Percentiles rank a stretch among this genome's conserved stretches.
Conservation (phyloP, 2,329 filamentous ascomycete genomes). For the Hypoxylon sp. region DNA sequence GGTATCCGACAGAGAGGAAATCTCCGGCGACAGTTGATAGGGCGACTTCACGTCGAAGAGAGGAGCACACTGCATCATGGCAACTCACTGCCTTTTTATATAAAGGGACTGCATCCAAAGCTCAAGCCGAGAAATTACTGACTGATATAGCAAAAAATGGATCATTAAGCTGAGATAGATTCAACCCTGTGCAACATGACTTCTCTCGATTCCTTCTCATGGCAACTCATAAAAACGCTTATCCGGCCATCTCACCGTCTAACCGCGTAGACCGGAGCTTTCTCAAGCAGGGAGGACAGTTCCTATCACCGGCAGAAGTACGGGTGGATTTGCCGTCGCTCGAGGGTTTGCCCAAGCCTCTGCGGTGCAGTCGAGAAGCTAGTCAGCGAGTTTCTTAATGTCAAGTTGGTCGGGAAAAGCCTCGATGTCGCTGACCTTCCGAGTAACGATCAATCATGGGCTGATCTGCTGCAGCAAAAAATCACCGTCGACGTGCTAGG, state of each 20-base stretch:
- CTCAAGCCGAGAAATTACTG: background rate
- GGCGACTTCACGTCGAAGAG: background rate
- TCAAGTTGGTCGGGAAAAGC: background rate
- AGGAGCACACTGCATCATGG: background rate
- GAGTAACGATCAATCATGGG: background rate
- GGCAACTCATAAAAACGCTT: background rate
- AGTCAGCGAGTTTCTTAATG: background rate
- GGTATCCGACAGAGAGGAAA: background rate
- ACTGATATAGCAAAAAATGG: background rate
- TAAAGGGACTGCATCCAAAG: background rate
- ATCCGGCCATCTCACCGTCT: background rate
- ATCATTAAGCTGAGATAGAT: background rate
- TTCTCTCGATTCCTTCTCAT: conserved; percentile 2
- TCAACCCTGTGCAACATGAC: background rate
- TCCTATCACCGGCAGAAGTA: background rate
- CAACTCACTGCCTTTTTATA: background rate
- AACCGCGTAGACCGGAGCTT: background rate
- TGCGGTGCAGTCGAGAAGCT: background rate
- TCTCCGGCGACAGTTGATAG: background rate
- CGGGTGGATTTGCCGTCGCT: background rate
- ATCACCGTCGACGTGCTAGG: background rate
- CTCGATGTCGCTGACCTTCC: background rate
- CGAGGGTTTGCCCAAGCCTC: conserved; percentile 1
- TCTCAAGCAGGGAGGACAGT: background rate
- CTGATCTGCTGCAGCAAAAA: background rate